phyloP scores from a whole-genome alignment of 805 yeast genomes.

The Cyberlindnera veronae region DNA sequence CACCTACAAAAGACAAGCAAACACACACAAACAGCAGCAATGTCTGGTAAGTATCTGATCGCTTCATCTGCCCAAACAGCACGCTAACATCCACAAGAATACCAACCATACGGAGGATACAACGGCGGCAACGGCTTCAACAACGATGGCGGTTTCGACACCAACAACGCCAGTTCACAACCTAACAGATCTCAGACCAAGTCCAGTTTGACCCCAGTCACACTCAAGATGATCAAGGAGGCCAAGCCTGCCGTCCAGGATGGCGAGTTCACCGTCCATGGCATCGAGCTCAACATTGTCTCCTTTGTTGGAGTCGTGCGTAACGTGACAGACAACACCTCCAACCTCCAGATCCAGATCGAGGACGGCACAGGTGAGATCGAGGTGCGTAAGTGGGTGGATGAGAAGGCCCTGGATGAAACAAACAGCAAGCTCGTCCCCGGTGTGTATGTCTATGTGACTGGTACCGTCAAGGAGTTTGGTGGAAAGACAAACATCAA shows the following conservation, averaged over 20 bases:
- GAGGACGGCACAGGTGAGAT: slow-evolving; percentile 78
- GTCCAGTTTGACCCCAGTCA: slow-evolving; percentile 56
- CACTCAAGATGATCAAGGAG: slow-evolving; percentile 68
- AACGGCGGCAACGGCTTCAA: slow-evolving; percentile 24
- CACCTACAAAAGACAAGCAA: background rate
- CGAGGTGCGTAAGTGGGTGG: slow-evolving; percentile 63
- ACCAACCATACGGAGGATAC: slow-evolving; percentile 36
- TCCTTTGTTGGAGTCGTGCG: slow-evolving; percentile 70
- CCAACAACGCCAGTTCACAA: slow-evolving; percentile 33
- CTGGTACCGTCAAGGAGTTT: slow-evolving; percentile 55
- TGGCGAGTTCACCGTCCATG: slow-evolving; percentile 58
- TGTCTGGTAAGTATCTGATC: slow-evolving; percentile 8
- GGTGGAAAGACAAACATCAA: slow-evolving; percentile 62
- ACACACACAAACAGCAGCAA: background rate
- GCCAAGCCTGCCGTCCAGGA: slow-evolving; percentile 60
- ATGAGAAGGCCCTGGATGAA: slow-evolving; percentile 34
- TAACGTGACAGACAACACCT: slow-evolving; percentile 54
- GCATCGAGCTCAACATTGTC: slow-evolving; percentile 59
- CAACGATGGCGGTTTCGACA: slow-evolving; percentile 36
- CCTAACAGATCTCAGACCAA: slow-evolving; percentile 28
- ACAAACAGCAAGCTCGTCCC: slow-evolving; percentile 34
- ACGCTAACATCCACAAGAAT: slow-evolving; percentile 19
- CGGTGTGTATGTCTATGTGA: slow-evolving; percentile 59
- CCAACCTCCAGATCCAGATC: slow-evolving; percentile 53
- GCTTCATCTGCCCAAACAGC: background rate